Evolutionary conservation across 2,329 filamentous ascomycete species (phyloP).

Genomic region (Alternaria incomplexa): DNA sequence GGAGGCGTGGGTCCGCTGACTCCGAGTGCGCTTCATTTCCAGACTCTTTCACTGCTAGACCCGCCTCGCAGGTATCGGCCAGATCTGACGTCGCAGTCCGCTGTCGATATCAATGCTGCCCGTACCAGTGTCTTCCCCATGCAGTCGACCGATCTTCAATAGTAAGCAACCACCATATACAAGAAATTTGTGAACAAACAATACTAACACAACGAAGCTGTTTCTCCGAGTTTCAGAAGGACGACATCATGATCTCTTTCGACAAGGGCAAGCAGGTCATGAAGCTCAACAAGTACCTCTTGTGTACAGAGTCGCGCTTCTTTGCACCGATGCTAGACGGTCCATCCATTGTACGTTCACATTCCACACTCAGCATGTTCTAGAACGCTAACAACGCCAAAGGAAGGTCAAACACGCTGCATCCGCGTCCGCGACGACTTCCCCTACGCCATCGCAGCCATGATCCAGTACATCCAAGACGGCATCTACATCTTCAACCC

Average conservation of each 20-base stretch:
- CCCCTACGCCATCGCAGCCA: constrained; percentile 23
- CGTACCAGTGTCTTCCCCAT: constrained; percentile 15
- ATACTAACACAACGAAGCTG: constrained; percentile 8
- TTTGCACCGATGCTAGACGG: constrained; percentile 19
- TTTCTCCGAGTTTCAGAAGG: constrained; percentile 11
- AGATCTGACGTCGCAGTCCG: background rate
- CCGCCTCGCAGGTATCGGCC: background rate
- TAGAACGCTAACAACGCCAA: background rate
- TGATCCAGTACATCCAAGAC: constrained; percentile 28
- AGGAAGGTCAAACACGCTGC: constrained; percentile 10
- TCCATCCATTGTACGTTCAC: constrained; percentile 10
- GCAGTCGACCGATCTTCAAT: constrained; percentile 2
- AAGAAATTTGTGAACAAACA: background rate
- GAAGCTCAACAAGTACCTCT: constrained; percentile 21
- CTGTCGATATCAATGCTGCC: background rate
- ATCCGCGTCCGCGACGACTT: constrained; percentile 31
- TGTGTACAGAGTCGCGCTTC: constrained; percentile 22
- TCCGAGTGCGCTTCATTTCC: constrained; percentile 19
- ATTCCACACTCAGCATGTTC: background rate
- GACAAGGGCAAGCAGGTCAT: constrained; percentile 18
- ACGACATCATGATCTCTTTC: constrained; percentile 25
- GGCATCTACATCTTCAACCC: constrained; percentile 25
- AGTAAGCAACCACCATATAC: constrained; percentile 3
- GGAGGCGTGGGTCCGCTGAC: background rate
- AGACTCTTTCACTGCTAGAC: constrained; percentile 18